Conservation (phyloP, 1,284 basidiomycete genomes). For the Cerioporus squamosus region DNA sequence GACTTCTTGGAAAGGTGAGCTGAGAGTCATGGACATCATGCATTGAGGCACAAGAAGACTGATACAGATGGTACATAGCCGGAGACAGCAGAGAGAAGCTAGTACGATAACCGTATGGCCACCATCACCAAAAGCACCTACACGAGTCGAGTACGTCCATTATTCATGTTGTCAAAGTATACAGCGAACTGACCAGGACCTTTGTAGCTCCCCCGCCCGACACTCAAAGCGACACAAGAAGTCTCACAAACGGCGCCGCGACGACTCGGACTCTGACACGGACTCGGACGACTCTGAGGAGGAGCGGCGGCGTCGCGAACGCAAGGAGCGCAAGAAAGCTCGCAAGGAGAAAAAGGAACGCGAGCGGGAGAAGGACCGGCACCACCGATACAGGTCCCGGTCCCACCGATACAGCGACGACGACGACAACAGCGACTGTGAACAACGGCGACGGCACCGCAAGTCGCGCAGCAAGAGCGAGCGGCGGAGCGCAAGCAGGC, state of each 20-base stretch:
- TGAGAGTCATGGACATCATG: background rate
- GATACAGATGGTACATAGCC: conserved; percentile 49
- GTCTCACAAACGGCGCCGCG: conserved; percentile 58
- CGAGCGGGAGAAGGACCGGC: conserved; percentile 39
- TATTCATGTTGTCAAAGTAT: background rate
- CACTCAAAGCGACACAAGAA: conserved; percentile 56
- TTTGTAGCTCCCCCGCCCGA: conserved; percentile 55
- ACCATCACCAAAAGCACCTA: conserved; percentile 74
- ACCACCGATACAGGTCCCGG: conserved; percentile 31
- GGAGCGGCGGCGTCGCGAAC: conserved; percentile 56
- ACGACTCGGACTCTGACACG: conserved; percentile 51
- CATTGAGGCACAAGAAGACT: background rate
- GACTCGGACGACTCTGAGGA: conserved; percentile 58
- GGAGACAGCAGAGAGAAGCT: conserved; percentile 72
- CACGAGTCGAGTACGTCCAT: conserved; percentile 57
- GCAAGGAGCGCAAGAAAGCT: conserved; percentile 63
- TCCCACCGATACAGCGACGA: conserved; percentile 42
- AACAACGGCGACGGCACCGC: conserved; percentile 31
- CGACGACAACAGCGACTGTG: conserved; percentile 40
- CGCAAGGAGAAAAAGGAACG: conserved; percentile 52
- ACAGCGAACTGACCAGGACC: background rate
- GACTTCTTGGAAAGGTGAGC: conserved; percentile 63
- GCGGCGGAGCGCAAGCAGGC: conserved; percentile 22
- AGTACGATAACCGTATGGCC: conserved; percentile 82
- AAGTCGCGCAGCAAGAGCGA: conserved; percentile 24